A percentile compares a stretch with the other conserved stretches of the same genome.
Conservation (phyloP, 148 eudicot genomes). For the Rheum nobile region DNA sequence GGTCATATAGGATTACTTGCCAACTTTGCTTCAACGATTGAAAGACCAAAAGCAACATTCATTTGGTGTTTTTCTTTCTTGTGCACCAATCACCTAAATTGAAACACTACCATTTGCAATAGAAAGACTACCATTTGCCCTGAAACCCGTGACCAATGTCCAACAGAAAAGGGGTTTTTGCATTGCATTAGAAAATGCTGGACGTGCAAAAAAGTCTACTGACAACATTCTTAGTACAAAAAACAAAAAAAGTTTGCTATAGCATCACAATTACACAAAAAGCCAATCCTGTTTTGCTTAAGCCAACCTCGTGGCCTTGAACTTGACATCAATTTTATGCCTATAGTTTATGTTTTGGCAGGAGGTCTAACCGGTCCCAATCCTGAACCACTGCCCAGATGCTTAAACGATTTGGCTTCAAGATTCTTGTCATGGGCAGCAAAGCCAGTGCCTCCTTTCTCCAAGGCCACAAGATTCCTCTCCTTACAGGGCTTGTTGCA, state of each 20-base stretch:
- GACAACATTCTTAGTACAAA: neutral
- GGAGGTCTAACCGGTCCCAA: conserved; percentile 90
- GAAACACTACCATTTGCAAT: neutral
- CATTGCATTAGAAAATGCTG: neutral
- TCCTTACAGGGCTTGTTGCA: conserved; percentile 82
- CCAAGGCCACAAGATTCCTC: conserved; percentile 55
- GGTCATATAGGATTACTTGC: neutral
- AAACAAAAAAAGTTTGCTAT: neutral
- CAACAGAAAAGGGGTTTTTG: no score
- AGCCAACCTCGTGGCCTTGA: neutral
- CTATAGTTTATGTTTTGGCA: conserved; percentile 44
- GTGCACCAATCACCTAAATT: no score
- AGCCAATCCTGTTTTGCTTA: neutral
- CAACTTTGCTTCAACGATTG: neutral
- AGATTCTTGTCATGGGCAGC: conserved; percentile 75
- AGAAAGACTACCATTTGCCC: no score
- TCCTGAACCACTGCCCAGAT: conserved; percentile 83
- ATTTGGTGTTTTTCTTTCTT: neutral
- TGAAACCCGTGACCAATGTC: no score
- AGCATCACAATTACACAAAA: neutral
- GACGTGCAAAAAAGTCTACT: neutral
- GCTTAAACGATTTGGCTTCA: conserved; percentile 83
- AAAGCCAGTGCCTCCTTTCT: conserved; percentile 92
- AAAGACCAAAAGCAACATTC: neutral
- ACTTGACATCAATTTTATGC: neutral